A percentile compares a stretch with the other conserved stretches of the same genome.
These are phyloP conservation scores for Jaltomata sinuosa DNA, from an alignment of 257 asterid species.

Conservation along the genomic window DNA sequence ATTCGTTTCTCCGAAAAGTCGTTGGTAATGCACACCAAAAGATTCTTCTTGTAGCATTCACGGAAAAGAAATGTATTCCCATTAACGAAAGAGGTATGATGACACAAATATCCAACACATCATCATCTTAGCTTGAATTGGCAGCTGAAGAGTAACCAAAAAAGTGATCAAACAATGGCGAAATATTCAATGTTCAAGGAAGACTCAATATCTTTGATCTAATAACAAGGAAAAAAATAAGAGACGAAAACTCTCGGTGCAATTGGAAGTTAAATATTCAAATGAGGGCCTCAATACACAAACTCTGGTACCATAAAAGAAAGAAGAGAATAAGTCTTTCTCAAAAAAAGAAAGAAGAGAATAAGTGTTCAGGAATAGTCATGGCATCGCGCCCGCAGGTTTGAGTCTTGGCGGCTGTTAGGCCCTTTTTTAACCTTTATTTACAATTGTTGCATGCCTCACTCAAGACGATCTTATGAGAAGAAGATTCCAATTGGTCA, in stretches of 20 bases:
- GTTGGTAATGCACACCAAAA: not conserved
- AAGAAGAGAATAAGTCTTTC: not conserved
- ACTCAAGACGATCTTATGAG: too few relatives aligned
- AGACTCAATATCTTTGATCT: not conserved
- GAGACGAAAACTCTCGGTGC: not conserved
- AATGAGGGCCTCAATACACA: not conserved
- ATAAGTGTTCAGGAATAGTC: too few relatives aligned
- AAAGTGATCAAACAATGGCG: not conserved
- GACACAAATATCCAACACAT: not conserved
- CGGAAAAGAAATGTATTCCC: not conserved
- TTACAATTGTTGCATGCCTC: too few relatives aligned
- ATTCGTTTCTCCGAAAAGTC: not conserved
- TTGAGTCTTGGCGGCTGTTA: too few relatives aligned
- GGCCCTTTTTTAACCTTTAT: too few relatives aligned
- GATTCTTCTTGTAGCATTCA: not conserved
- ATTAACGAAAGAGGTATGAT: not conserved
- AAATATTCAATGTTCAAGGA: not conserved
- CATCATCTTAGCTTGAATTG: not conserved
- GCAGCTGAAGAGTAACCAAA: not conserved
- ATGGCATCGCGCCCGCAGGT: too few relatives aligned
- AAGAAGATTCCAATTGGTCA: too few relatives aligned
- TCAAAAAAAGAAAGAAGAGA: too few relatives aligned
- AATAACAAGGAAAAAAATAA: not conserved
- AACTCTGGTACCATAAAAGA: not conserved
- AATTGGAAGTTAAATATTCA: not conserved